phyloP scores from a whole-genome alignment of 1,284 basidiomycete genomes.

The Kwoniella shivajii region DNA sequence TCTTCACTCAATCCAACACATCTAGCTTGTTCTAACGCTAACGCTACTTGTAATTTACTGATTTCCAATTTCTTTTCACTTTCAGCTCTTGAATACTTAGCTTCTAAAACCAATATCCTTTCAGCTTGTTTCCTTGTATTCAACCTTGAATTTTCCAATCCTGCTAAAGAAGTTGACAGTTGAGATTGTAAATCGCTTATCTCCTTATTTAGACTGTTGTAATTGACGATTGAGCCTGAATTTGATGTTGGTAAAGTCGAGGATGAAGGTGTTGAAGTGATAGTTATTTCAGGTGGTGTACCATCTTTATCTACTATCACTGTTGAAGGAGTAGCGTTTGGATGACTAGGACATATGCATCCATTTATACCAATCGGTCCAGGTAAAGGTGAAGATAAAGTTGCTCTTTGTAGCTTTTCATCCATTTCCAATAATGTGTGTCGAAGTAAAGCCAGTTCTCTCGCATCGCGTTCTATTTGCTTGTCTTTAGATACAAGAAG shows the following conservation, averaged over 20 bases:
- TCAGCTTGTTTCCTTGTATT: constrained; percentile 19
- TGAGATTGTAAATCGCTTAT: constrained; percentile 32
- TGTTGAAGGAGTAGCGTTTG: constrained; percentile 1
- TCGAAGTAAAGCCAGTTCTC: constrained; percentile 35
- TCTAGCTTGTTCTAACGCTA: constrained; percentile 34
- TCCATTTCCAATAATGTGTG: constrained; percentile 39
- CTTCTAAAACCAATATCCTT: constrained; percentile 26
- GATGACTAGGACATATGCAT: constrained; percentile 10
- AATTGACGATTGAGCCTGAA: constrained; percentile 7
- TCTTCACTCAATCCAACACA: constrained; percentile 29
- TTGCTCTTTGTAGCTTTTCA: constrained; percentile 29
- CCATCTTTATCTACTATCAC: background rate
- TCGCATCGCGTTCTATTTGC: constrained; percentile 41
- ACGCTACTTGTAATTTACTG: constrained; percentile 30
- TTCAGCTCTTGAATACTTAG: constrained; percentile 17
- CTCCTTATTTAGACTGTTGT: constrained; percentile 11
- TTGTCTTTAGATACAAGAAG: constrained; percentile 39
- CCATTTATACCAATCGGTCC: constrained; percentile 13
- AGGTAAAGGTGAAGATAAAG: constrained; percentile 10
- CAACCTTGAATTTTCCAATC: constrained; percentile 22
- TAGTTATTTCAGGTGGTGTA: constrained; percentile 31
- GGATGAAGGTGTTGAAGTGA: constrained; percentile 30
- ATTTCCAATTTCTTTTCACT: constrained; percentile 24
- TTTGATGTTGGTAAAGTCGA: constrained; percentile 11
- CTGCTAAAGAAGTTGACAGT: constrained; percentile 27